Base-by-base conservation (phyloP, 192 early-diverging fungal species). In the Geranomyces variabilis region DNA sequence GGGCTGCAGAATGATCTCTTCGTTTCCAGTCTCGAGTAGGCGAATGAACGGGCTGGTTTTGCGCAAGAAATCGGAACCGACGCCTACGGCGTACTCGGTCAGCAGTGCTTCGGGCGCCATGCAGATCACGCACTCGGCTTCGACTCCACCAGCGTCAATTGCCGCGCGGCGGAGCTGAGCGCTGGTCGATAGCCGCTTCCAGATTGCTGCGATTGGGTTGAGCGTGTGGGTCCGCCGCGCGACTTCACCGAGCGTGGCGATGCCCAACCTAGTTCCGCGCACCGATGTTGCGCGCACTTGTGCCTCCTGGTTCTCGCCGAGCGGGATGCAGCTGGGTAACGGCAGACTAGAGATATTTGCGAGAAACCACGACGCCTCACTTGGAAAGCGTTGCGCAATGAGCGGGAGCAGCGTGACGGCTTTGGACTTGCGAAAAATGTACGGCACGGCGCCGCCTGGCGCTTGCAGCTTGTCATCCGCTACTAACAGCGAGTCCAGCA, bases 311-410 rank as follows among this genome's bases (percentile, higher is more conserved):
- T 72, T 74, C 41, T 66, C 56, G 8, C 67, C 68, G 3, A 64
- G 34, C 24, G 80, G 80, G 4, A 81, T 63, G 58, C 80, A 81
- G 17, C 45, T 63, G 17, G 80, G 80, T 41, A 81, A 68, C 8
- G 80, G 80, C 10, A 81, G 66, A 57, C 76, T 70, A 22, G 76
- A 78, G 0, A 81, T 68, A 55, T 78, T 63, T 29, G 66, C 67
- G n/a, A 81, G 66, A 51, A 81, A 81, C 80, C 80, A 81, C 14
- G 71, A 43, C 17, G 69, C 80, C 47, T 81, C 80, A 15, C 59
- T 22, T 48, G 80, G 80, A 66, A 81, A 81, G 22, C 80, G 69
- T 8, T 57, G 43, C 21, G 80, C 69, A 14, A 79, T 71, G 2
- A 66, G 29, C 36, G 80, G 80, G 8, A 81, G 71, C 15, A 76